Evolutionary conservation across 2,329 filamentous ascomycete genomes (phyloP).

Genomic region (Nakataea oryzae): DNA sequence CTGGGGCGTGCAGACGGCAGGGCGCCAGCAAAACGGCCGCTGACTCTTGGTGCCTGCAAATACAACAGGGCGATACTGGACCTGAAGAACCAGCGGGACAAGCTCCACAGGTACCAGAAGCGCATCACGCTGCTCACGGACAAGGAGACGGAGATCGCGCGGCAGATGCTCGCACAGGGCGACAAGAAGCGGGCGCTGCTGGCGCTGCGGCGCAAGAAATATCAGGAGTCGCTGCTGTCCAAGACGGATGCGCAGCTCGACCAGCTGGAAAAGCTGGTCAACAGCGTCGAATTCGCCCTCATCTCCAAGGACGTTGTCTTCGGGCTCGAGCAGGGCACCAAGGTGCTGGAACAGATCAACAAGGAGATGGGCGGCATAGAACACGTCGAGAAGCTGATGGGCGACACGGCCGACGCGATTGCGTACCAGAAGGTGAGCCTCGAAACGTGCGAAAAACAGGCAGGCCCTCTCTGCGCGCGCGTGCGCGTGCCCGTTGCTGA

Average conservation of each 20-base stretch:
- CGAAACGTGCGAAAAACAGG: neutral
- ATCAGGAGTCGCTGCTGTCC: constrained; percentile 78
- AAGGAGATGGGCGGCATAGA: constrained; percentile 93
- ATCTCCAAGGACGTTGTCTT: constrained; percentile 96
- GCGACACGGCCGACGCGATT: constrained; percentile 79
- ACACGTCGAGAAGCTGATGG: constrained; percentile 89
- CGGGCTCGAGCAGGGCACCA: constrained; percentile 83
- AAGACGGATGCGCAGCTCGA: constrained; percentile 93
- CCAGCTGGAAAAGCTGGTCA: constrained; percentile 80
- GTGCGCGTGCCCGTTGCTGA: constrained; percentile 2
- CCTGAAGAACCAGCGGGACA: constrained; percentile 95
- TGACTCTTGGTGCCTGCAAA: neutral
- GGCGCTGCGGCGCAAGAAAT: constrained; percentile 89
- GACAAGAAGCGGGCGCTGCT: constrained; percentile 77
- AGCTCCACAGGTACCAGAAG: constrained; percentile 90
- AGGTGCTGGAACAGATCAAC: constrained; percentile 83
- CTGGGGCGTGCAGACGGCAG: neutral
- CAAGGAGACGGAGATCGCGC: constrained; percentile 78
- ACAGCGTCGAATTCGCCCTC: constrained; percentile 86
- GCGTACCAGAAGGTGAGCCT: constrained; percentile 70
- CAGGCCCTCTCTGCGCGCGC: neutral
- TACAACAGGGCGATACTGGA: constrained; percentile 78
- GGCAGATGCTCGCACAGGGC: constrained; percentile 67
- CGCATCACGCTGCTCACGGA: constrained; percentile 78
- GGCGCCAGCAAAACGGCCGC: neutral